Conservation (phyloP, 352 stramenopile genomes). For the Globisporangium camurandrum region DNA sequence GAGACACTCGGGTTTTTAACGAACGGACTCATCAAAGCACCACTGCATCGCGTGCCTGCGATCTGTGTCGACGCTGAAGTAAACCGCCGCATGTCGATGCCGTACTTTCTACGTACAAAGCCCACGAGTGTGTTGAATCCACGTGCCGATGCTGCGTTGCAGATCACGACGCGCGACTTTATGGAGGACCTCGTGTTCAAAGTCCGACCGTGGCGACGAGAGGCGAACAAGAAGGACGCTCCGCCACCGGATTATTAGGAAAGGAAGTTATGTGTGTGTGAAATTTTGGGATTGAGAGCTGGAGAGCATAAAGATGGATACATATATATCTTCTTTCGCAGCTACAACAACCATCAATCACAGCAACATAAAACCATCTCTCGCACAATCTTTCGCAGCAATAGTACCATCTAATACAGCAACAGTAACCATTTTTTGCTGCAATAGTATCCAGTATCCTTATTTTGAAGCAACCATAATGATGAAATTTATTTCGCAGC, state of each 20-base stretch:
- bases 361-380: too few relatives aligned
- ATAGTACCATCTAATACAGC: too few relatives aligned
- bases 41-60: constrained; percentile 69
- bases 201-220: constrained; percentile 63
- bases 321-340: too few relatives aligned
- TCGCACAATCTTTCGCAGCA: too few relatives aligned
- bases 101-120: constrained; percentile 63
- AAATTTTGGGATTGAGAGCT: too few relatives aligned
- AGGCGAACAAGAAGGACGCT: constrained; percentile 28
- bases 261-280: not conserved
- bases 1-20: constrained; percentile 72
- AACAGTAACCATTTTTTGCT: too few relatives aligned
- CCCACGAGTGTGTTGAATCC: constrained; percentile 59
- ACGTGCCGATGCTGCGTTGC: constrained; percentile 17
- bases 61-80: constrained; percentile 51
- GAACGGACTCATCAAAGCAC: constrained; percentile 61
- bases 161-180: constrained; percentile 70
- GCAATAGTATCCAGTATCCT: too few relatives aligned
- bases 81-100: constrained; percentile 80
- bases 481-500: too few relatives aligned
- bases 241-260: constrained; percentile 46
- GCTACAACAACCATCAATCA: too few relatives aligned
- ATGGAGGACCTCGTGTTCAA: constrained; percentile 81
- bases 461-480: too few relatives aligned
- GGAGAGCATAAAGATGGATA: not conserved